A percentile compares a stretch with the other conserved stretches of the same genome.
phyloP scores from a whole-genome alignment of 306 rosid species.

The Chamaecrista fasciculata region DNA sequence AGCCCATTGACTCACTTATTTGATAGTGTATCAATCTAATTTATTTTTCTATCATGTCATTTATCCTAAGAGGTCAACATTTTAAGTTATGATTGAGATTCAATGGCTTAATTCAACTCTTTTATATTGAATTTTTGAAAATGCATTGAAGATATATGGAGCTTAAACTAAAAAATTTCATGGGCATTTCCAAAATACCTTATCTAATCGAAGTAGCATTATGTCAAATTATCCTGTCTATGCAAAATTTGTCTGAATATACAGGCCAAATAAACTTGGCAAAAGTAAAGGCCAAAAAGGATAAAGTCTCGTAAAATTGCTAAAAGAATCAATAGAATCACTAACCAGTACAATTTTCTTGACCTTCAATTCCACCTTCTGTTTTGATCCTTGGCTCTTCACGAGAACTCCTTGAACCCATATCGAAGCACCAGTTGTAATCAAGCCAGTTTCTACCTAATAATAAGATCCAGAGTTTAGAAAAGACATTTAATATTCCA shows the following conservation, averaged over 20 bases:
- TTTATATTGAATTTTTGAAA: constrained; percentile 1
- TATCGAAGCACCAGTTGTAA: constrained; percentile 85
- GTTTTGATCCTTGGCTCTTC: constrained; percentile 86
- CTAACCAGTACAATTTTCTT: constrained; percentile 76
- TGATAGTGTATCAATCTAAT: too few species aligned
- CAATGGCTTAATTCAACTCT: neutral
- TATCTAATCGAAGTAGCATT: too few species aligned
- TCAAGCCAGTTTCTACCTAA: constrained; percentile 74
- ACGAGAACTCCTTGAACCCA: constrained; percentile 85
- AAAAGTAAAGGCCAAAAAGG: neutral
- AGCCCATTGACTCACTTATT: too few species aligned
- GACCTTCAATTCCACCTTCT: constrained; percentile 89
- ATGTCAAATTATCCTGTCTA: neutral
- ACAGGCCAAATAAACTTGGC: neutral
- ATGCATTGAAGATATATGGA: neutral
- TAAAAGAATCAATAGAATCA: constrained; percentile 23
- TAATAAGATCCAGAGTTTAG: constrained; percentile 43
- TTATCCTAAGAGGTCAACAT: too few species aligned
- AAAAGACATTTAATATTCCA: constrained; percentile 28
- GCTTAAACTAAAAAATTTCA: constrained; percentile 3
- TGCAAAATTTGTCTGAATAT: neutral
- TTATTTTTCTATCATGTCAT: too few species aligned
- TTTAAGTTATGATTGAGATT: neutral
- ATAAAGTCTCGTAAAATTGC: neutral
- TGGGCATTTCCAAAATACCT: constrained; percentile 8